These are phyloP conservation scores for Seminavis robusta DNA, from an alignment of 108 stramenopile species.

Conservation along the genomic window DNA sequence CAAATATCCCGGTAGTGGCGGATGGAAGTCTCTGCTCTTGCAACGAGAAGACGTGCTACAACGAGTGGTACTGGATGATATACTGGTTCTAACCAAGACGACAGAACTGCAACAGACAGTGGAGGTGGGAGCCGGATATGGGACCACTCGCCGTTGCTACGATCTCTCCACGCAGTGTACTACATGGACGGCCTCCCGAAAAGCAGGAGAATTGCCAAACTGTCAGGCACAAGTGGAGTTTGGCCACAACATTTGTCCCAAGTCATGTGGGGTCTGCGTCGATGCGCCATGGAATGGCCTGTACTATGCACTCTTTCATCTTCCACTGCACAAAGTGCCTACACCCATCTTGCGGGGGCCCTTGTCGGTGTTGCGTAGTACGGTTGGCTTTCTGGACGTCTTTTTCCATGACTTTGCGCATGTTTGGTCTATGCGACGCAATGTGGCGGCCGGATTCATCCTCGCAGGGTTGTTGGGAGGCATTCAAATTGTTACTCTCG, in stretches of 20 bases:
- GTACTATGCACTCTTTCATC: background rate
- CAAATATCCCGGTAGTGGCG: background rate
- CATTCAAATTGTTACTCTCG: too few species aligned
- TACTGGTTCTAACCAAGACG: background rate
- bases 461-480: too few species aligned
- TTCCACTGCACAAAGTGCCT: conserved; percentile 1
- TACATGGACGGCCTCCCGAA: background rate
- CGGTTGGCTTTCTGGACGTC: background rate
- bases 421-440: too few species aligned
- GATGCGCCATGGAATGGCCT: conserved; percentile 4
- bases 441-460: too few species aligned
- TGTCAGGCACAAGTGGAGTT: conserved; percentile 10
- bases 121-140: background rate
- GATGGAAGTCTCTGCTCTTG: too few species aligned
- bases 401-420: conserved; percentile 1
- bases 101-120: background rate
- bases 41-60: too few species aligned
- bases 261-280: conserved; percentile 16
- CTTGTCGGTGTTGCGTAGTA: background rate
- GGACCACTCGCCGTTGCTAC: conserved; percentile 2
- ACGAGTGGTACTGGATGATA: background rate
- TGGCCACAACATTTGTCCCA: conserved; percentile 13
- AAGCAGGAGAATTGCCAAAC: background rate
- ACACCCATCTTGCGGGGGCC: background rate
- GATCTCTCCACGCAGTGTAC: conserved; percentile 10